Base-by-base conservation (phyloP, 2,329 filamentous ascomycete genomes). In the Xylaria sp. region DNA sequence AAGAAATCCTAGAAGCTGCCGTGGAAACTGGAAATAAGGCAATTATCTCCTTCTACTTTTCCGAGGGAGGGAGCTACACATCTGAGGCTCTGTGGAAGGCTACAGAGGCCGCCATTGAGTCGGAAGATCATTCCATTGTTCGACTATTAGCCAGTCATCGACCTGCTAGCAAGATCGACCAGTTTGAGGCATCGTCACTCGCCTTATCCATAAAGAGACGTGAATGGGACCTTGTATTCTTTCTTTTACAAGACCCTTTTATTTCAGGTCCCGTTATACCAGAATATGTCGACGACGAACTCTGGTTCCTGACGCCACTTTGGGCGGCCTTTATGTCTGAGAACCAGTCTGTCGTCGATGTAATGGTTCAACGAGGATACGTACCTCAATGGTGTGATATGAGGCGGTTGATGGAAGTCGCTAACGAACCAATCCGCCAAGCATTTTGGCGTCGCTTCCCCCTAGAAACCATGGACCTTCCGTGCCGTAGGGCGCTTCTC, bases 191-290 rank as follows among this genome's bases (percentile, higher is more conserved):
- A 5, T 61, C 42, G 1, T 29, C 50, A 5, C 20, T 65, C 1
- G 15, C 38, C 1, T 0, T 55, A 2, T 33, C 42, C 3, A 51
- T 65, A 20, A 0, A 11, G 1, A n/a, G 50, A 36, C 2, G 42
- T 3, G 33, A n/a, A 42, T 61, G 49, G 56, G n/a, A 38, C 15
- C 31, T 65, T n/a, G 15, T 56, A n/a, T 50, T 6, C 33, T 2
- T 61, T 15, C 36, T 65, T 36, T 27, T 65, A 31, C 4, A 13
- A 2, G 50, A 65, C 25, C 11, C 39, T 2, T 65, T 65, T 39
- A n/a, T 60, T 36, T 56, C 50, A 36, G 10, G 39, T 5, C 5
- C 13, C 38, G 38, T 17, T 39, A 39, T 3, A 39, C n/a, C n/a
- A n/a, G 29, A 31, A 31, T 31, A 4, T 31, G 29, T 3, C 4